A percentile compares a stretch with the other conserved stretches of the same genome.
phyloP scores from a whole-genome alignment of 148 eudicot genomes.

The Heliamphora exappendiculata region DNA sequence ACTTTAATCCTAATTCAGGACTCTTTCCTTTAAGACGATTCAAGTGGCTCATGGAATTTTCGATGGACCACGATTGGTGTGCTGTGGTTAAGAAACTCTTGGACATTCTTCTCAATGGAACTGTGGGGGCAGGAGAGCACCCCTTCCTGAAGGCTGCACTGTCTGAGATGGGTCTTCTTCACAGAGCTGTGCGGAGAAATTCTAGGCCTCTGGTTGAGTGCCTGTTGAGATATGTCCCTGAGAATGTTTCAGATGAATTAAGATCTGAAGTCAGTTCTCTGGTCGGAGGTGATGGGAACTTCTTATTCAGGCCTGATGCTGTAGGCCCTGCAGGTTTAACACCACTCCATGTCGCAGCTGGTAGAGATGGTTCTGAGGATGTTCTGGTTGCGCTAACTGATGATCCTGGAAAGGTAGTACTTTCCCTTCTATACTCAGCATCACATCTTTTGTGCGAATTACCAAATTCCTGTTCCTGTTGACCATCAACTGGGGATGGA shows the following conservation, averaged over 20 bases:
- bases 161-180: constrained; percentile 55
- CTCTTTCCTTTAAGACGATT: constrained; percentile 57
- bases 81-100: constrained; percentile 68
- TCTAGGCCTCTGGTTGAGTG: constrained; percentile 54
- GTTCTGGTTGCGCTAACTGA: constrained; percentile 72
- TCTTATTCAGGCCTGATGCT: constrained; percentile 61
- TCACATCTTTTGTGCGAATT: neutral
- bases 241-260: constrained; percentile 18
- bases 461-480: neutral
- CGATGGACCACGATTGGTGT: constrained; percentile 67
- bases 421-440: neutral
- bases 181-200: constrained; percentile 62
- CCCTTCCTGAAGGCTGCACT: constrained; percentile 36
- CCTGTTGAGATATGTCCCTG: constrained; percentile 41
- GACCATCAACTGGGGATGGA: neutral
- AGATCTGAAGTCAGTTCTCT: constrained; percentile 12
- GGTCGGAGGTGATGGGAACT: constrained; percentile 11
- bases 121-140: constrained; percentile 36
- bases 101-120: constrained; percentile 46
- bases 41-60: constrained; percentile 59
- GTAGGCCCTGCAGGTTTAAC: constrained; percentile 69
- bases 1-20: constrained; percentile 23
- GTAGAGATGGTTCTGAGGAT: constrained; percentile 42
- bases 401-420: constrained; percentile 69
- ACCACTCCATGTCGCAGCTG: constrained; percentile 80